Evolutionary conservation across 805 yeast species (phyloP).

Genomic region (Saturnispora besseyi): DNA sequence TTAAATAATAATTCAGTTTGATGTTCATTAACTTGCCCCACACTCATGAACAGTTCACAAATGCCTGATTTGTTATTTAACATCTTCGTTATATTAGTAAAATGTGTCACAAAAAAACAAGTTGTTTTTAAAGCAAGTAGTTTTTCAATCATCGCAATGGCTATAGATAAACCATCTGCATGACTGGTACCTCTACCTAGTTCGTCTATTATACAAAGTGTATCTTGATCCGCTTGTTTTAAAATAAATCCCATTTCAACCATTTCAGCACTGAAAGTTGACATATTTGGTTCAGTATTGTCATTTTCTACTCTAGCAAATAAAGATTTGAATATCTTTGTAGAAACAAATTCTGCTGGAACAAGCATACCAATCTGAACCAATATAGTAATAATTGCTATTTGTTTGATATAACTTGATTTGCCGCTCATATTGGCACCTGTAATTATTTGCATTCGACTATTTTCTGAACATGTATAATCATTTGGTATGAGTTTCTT

Average conservation of each 20-base stretch:
- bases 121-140: slow-evolving; percentile 24
- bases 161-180: slow-evolving; percentile 45
- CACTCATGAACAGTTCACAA: slow-evolving; percentile 30
- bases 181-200: slow-evolving; percentile 45
- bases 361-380: slow-evolving; percentile 50
- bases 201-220: slow-evolving; percentile 43
- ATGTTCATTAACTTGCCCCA: slow-evolving; percentile 15
- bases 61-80: slow-evolving; percentile 30
- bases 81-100: slow-evolving; percentile 31
- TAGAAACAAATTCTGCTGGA: slow-evolving; percentile 35
- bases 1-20: slow-evolving; percentile 27
- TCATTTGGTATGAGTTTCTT: slow-evolving; percentile 24
- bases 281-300: slow-evolving; percentile 27
- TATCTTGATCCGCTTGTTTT: slow-evolving; percentile 23
- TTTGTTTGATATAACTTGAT: slow-evolving; percentile 46
- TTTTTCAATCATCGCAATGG: slow-evolving; percentile 36
- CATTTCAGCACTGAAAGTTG: slow-evolving; percentile 41
- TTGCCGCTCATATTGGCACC: slow-evolving; percentile 62
- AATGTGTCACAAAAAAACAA: slow-evolving; percentile 38
- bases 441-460: slow-evolving; percentile 39
- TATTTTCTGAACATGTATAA: slow-evolving; percentile 26
- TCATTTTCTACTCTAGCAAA: slow-evolving; percentile 34
- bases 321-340: slow-evolving; percentile 32
- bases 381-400: slow-evolving; percentile 40
- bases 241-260: slow-evolving; percentile 37